Percentiles rank a stretch among this genome's conserved stretches.
phyloP scores from a whole-genome alignment of 495 filamentous ascomycete genomes.

The Hypoxylon crocopeplum region DNA sequence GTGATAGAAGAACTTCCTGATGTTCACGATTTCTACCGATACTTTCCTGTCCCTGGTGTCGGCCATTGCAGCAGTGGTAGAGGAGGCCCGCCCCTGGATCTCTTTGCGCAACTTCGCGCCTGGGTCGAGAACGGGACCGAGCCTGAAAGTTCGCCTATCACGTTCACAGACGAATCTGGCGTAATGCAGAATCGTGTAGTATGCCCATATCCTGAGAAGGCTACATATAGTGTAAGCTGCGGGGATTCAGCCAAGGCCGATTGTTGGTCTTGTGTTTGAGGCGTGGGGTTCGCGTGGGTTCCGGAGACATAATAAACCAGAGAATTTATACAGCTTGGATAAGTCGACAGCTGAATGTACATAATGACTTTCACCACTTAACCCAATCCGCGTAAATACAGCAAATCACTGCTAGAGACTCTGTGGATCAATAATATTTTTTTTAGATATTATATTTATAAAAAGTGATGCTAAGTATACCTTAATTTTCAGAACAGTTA shows the following conservation, averaged over 20 bases:
- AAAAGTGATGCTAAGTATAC: too few relatives aligned
- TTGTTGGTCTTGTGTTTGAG: neutral
- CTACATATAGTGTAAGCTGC: neutral
- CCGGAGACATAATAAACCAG: too few relatives aligned
- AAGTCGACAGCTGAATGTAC: too few relatives aligned
- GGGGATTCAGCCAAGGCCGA: neutral
- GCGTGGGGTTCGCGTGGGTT: too few relatives aligned
- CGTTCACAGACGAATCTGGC: neutral
- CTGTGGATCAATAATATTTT: too few relatives aligned
- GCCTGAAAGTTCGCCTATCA: conserved; percentile 45
- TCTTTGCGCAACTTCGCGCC: conserved; percentile 61
- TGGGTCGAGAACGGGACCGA: conserved; percentile 68
- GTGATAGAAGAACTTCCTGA: conserved; percentile 12
- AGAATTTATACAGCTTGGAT: too few relatives aligned
- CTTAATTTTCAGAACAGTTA: too few relatives aligned
- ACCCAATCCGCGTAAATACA: too few relatives aligned
- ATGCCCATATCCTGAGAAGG: neutral
- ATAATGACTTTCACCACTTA: too few relatives aligned
- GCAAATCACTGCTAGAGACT: too few relatives aligned
- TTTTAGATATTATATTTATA: too few relatives aligned
- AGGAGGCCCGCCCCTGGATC: conserved; percentile 63
- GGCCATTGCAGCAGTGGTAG: conserved; percentile 50
- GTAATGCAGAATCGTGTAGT: neutral
- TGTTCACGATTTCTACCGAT: conserved; percentile 33
- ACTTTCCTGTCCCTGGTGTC: conserved; percentile 42